phyloP scores from a whole-genome alignment of 495 filamentous ascomycete genomes.

The Daldinia vernicosa region DNA sequence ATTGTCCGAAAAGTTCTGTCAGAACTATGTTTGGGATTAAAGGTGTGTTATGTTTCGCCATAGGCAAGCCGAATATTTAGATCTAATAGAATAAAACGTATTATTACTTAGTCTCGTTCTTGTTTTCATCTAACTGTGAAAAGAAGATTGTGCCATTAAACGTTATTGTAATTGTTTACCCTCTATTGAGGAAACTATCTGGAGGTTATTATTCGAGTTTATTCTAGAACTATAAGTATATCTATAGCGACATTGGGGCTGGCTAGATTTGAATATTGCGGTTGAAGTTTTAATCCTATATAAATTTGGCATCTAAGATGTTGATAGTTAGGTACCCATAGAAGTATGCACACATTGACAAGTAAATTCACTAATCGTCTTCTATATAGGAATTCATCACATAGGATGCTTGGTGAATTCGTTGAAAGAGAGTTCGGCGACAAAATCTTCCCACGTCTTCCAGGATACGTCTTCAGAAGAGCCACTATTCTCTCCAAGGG shows the following conservation, averaged over 20 bases:
- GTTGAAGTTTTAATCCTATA: too few species aligned
- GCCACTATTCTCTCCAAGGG: neutral
- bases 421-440: constrained; percentile 8
- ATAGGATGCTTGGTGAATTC: neutral
- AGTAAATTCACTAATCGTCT: neutral
- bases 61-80: neutral
- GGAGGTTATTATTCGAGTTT: too few species aligned
- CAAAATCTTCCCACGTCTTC: constrained; percentile 23
- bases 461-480: constrained; percentile 5
- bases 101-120: neutral
- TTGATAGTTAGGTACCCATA: too few species aligned
- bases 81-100: neutral
- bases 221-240: too few species aligned
- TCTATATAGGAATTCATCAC: neutral
- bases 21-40: neutral
- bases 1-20: neutral
- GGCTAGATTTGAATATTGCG: too few species aligned
- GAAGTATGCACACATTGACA: neutral
- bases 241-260: too few species aligned
- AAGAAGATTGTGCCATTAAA: neutral
- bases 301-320: too few species aligned
- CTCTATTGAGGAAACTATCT: neutral
- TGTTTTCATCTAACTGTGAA: neutral
- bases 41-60: neutral
- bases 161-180: neutral